These are phyloP conservation scores for Acacia acuminata DNA, from an alignment of 306 rosid species.

Conservation along the genomic window DNA sequence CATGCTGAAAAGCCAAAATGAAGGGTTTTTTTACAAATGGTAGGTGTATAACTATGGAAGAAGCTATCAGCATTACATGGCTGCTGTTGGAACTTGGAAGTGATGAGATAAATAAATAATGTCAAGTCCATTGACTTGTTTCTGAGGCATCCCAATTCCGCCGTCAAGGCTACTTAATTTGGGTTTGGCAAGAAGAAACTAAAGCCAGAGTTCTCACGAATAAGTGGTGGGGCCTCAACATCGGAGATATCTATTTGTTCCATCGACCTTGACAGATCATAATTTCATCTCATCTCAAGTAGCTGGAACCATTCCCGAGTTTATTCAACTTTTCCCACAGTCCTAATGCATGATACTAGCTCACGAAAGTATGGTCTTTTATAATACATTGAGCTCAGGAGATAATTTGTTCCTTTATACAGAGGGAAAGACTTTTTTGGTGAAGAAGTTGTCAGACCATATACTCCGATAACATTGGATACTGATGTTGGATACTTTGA, in stretches of 20 bases:
- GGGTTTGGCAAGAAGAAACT: conserved; percentile 55
- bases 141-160: conserved; percentile 31
- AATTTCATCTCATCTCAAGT: too few species aligned
- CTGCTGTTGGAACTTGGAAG: conserved; percentile 1
- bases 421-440: too few species aligned
- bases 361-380: too few species aligned
- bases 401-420: too few species aligned
- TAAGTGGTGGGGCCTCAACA: conserved; percentile 51
- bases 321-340: too few species aligned
- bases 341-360: too few species aligned
- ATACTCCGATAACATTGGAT: too few species aligned
- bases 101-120: conserved; percentile 12
- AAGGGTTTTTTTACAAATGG: conserved; percentile 3
- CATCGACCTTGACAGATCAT: conserved; percentile 57
- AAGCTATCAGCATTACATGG: conserved; percentile 18
- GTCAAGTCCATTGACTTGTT: conserved; percentile 30
- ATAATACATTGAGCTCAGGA: too few species aligned
- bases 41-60: conserved; percentile 37
- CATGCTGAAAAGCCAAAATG: conserved; percentile 16
- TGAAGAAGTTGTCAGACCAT: too few species aligned
- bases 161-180: conserved; percentile 34
- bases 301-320: too few species aligned
- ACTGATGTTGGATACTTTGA: too few species aligned
- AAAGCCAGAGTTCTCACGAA: conserved; percentile 60
- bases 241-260: conserved; percentile 59